phyloP scores from a whole-genome alignment of 2,329 filamentous ascomycete species.

The Talaromyces sp. region DNA sequence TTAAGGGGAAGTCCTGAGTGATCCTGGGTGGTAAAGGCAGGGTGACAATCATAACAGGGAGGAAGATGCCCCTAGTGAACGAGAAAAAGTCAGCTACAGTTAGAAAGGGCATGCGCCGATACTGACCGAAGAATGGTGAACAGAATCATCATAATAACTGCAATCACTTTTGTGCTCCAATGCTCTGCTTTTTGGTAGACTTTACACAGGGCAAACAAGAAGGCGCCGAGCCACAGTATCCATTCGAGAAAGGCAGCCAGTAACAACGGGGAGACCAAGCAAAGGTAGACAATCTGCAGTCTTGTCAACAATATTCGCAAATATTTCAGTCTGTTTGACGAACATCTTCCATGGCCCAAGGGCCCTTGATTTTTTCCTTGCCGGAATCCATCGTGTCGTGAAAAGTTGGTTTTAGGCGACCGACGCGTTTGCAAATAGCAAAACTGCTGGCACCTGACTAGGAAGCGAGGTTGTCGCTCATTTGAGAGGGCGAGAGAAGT shows the following conservation, averaged over 20 bases:
- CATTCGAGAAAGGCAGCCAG: constrained; percentile 83
- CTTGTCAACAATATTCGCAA: not conserved
- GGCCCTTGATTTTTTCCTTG: constrained; percentile 11
- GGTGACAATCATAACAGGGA: constrained; percentile 92
- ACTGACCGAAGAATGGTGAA: constrained; percentile 72
- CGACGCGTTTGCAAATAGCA: not conserved
- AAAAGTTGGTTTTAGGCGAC: not conserved
- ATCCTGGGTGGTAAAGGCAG: constrained; percentile 73
- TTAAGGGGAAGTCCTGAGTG: constrained; percentile 64
- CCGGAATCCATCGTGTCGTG: not conserved
- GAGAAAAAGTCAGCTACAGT: not conserved
- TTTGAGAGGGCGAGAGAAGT: not conserved
- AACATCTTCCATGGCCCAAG: constrained; percentile 36
- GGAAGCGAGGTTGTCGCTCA: not conserved
- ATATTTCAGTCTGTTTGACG: constrained; percentile 13
- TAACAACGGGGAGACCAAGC: constrained; percentile 76
- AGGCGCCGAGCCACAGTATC: constrained; percentile 91
- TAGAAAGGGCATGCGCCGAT: not conserved
- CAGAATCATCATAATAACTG: constrained; percentile 66
- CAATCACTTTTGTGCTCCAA: constrained; percentile 73
- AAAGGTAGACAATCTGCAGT: constrained; percentile 73
- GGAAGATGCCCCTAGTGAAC: constrained; percentile 64
- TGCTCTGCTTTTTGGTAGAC: constrained; percentile 86
- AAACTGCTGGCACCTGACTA: not conserved
- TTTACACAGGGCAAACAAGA: constrained; percentile 84